Evolutionary conservation across 2,329 filamentous ascomycete genomes (phyloP), one percentile per base, ranked within the genome.

Genomic region (Verticillium nubilum): DNA sequence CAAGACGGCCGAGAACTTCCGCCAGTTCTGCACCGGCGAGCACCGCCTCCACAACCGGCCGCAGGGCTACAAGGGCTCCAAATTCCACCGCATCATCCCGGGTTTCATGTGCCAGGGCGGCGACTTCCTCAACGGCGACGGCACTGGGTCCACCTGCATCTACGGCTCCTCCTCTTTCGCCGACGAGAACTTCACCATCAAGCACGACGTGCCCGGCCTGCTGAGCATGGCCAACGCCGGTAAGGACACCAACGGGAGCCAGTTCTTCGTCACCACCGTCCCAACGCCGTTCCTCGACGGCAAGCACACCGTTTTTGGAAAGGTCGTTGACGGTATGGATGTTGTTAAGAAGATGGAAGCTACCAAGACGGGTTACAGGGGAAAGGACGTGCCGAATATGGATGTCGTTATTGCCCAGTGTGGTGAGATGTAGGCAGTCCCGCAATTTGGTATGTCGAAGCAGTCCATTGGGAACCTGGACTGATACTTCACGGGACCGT

Each of bases 21-120:
- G 93, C 54, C 92, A 96, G 71, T 97, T 97, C 78, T 97, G 93
- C 78, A 98, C 94, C 0, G 95, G 95, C 67, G 94, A 98, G 79
- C 87, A 84, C 65, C 96, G 92, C 77, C 42, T 50, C n/a, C 42
- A 50, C 42, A 90, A 90, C 70, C 82, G 87, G 63, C 89, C 93
- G 0, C 90, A 96, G 71, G 95, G 95, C 63, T 99, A 97, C 82
- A 98, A 97, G 77, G 90, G 91, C 58, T 89, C 86, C 78, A 96
- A 92, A 74, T 97, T 98, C 69, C 95, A 98, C 76, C 88, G 95
- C 60, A 91, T 98, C 67, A 97, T 97, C 73, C 91, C 90, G 76
- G 90, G 91, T 69, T 97, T 98, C 78, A 98, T 98, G 94, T 90
- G 95, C 69, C 95, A 99, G 74, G 94, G 94, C 53, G 95, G 95